Evolutionary conservation across 2,329 filamentous ascomycete genomes (phyloP).

Genomic region (Arthrobotrys pseudoclavata): DNA sequence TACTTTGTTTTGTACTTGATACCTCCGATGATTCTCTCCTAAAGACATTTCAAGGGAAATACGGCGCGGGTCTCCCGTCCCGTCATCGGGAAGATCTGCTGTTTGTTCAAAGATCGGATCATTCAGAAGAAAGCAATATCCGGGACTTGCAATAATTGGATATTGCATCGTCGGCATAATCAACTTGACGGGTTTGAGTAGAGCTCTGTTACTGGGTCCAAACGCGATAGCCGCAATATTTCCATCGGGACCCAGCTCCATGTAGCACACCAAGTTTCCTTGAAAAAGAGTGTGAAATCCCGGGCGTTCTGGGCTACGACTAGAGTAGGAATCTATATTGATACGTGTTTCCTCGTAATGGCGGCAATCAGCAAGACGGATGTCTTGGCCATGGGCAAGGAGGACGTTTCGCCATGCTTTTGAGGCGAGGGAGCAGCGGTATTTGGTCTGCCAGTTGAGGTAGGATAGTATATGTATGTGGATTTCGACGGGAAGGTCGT

Average conservation of each 20-base stretch:
- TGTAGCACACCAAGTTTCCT: background rate
- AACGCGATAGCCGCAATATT: background rate
- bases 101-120: slow-evolving; percentile 8
- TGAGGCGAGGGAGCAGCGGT: slow-evolving; percentile 13
- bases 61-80: background rate
- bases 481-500: slow-evolving; percentile 22
- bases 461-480: slow-evolving; percentile 33
- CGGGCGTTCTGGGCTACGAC: background rate
- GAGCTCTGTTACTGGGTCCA: background rate
- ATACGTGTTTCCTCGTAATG: background rate
- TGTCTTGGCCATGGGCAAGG: background rate
- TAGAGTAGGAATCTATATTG: background rate
- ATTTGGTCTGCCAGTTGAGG: slow-evolving; percentile 13
- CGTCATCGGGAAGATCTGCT: background rate
- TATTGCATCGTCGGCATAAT: background rate
- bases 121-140: background rate
- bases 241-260: background rate
- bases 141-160: background rate
- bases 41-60: background rate
- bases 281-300: background rate
- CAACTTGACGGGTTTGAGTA: background rate
- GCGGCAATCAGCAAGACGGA: slow-evolving; percentile 1
- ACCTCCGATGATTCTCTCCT: background rate
- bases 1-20: background rate
- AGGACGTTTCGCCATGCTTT: slow-evolving; percentile 9